phyloP scores from a whole-genome alignment of 352 stramenopile genomes.

The Sclerospora graminicola region DNA sequence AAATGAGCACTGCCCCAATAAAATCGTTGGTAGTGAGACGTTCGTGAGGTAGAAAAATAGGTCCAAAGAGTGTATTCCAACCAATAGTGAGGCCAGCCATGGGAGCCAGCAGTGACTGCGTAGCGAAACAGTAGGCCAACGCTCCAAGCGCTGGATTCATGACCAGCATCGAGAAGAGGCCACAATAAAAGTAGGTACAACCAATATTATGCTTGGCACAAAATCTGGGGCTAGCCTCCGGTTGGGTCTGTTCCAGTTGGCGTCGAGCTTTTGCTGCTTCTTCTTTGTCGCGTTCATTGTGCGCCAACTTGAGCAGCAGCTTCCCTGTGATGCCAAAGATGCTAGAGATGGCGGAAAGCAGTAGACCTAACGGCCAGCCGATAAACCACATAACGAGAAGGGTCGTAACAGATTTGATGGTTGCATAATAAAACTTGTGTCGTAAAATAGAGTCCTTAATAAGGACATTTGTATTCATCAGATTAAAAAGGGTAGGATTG shows the following conservation, averaged over 20 bases:
- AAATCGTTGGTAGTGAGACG: constrained; percentile 67
- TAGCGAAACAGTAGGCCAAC: constrained; percentile 66
- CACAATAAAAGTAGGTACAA: constrained; percentile 62
- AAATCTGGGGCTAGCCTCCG: too few relatives aligned
- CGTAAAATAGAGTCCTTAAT: too few relatives aligned
- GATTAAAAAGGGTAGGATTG: too few relatives aligned
- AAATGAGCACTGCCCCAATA: constrained; percentile 63
- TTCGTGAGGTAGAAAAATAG: constrained; percentile 57
- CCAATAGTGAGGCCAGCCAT: constrained; percentile 77
- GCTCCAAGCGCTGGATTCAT: constrained; percentile 58
- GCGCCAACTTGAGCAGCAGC: constrained; percentile 69
- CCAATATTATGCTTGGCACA: constrained; percentile 26
- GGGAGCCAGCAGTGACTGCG: constrained; percentile 67
- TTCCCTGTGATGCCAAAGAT: constrained; percentile 76
- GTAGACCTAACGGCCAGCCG: constrained; percentile 67
- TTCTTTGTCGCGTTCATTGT: constrained; percentile 56
- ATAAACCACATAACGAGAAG: constrained; percentile 49
- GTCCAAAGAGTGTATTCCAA: constrained; percentile 75
- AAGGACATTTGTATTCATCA: neutral
- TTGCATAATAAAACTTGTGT: too few relatives aligned
- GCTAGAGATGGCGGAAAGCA: constrained; percentile 65
- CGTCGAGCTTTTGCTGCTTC: constrained; percentile 21
- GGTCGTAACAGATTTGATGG: neutral
- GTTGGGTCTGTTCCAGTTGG: neutral
- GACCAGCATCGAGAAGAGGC: constrained; percentile 63